Evolutionary conservation across 2,329 filamentous ascomycete genomes (phyloP).

Genomic region (Fusarium sp.): DNA sequence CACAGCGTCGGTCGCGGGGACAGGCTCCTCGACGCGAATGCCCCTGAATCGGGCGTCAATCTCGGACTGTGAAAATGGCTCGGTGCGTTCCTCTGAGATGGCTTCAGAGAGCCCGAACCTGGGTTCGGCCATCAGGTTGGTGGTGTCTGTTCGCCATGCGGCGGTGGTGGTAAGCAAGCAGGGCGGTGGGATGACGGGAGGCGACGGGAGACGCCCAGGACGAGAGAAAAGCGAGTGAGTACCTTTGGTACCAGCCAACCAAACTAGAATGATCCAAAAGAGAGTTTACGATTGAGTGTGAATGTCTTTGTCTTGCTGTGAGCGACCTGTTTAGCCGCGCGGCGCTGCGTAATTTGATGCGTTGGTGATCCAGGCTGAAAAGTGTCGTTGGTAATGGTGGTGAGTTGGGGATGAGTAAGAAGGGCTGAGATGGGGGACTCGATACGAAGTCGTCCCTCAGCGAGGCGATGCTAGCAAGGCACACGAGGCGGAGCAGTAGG

Average conservation of each 20-base stretch:
- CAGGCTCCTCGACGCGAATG: slow-evolving; percentile 58
- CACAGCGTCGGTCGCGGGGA: slow-evolving; percentile 53
- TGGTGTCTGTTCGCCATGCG: slow-evolving; percentile 46
- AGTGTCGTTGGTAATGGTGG: slow-evolving; percentile 16
- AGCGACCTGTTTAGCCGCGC: slow-evolving; percentile 32
- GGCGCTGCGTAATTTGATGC: slow-evolving; percentile 27
- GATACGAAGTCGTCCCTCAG: slow-evolving; percentile 19
- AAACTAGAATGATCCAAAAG: slow-evolving; percentile 30
- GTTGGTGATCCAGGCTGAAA: slow-evolving; percentile 38
- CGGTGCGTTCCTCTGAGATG: slow-evolving; percentile 64
- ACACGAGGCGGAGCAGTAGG: slow-evolving; percentile 17
- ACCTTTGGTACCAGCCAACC: slow-evolving; percentile 41
- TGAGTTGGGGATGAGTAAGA: slow-evolving; percentile 35
- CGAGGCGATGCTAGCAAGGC: slow-evolving; percentile 37
- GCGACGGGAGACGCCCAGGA: slow-evolving; percentile 16
- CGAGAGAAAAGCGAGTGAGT: slow-evolving; percentile 36
- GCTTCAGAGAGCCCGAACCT: slow-evolving; percentile 53
- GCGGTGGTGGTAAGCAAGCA: slow-evolving; percentile 43
- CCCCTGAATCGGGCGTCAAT: slow-evolving; percentile 62
- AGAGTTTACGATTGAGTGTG: slow-evolving; percentile 10
- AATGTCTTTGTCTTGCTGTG: slow-evolving; percentile 28
- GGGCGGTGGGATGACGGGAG: slow-evolving; percentile 27
- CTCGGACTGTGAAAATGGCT: slow-evolving; percentile 69
- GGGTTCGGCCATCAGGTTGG: slow-evolving; percentile 59
- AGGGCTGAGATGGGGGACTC: slow-evolving; percentile 18